Conservation (phyloP, 208 protist genomes). For the Trypanosoma melophagium region DNA sequence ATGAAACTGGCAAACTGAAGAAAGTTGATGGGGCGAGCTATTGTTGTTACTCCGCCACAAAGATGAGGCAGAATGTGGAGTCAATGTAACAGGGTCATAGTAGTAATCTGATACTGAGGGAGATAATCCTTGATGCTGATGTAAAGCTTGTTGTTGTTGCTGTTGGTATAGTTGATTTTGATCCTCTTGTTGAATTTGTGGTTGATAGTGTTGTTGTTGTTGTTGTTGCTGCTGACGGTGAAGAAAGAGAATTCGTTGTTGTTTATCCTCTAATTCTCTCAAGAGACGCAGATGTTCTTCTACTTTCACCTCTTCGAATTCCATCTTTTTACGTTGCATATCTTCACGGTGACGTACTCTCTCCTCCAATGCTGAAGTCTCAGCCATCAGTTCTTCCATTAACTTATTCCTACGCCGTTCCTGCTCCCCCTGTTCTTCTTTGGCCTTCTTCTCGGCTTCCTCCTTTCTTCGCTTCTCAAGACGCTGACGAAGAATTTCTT, state of each 20-base stretch:
- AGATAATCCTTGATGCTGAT: background rate
- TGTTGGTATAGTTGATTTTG: background rate
- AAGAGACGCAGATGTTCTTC: constrained; percentile 43
- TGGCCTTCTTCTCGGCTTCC: constrained; percentile 26
- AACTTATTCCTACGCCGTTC: constrained; percentile 16
- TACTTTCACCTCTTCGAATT: constrained; percentile 26
- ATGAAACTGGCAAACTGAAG: background rate
- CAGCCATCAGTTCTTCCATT: constrained; percentile 4
- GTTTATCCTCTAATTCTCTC: constrained; percentile 54
- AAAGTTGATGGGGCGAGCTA: no score
- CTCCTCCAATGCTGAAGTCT: constrained; percentile 36
- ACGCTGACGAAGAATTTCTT: constrained; percentile 59
- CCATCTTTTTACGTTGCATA: constrained; percentile 9
- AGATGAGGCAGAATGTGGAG: background rate
- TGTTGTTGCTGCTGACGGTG: background rate
- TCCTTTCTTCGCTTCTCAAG: constrained; percentile 41
- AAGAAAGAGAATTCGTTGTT: constrained; percentile 27
- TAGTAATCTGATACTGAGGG: background rate
- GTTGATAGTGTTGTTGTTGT: constrained; percentile 5
- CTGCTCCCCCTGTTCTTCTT: constrained; percentile 23
- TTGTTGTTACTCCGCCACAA: constrained; percentile 9
- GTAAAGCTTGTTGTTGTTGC: no score
- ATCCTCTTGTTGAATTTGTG: background rate
- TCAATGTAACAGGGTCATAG: constrained; percentile 1
- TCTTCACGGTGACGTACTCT: constrained; percentile 37